These are phyloP conservation scores for Xylariaceae sp. DNA, from an alignment of 2,329 filamentous ascomycete species.

Conservation along the genomic window DNA sequence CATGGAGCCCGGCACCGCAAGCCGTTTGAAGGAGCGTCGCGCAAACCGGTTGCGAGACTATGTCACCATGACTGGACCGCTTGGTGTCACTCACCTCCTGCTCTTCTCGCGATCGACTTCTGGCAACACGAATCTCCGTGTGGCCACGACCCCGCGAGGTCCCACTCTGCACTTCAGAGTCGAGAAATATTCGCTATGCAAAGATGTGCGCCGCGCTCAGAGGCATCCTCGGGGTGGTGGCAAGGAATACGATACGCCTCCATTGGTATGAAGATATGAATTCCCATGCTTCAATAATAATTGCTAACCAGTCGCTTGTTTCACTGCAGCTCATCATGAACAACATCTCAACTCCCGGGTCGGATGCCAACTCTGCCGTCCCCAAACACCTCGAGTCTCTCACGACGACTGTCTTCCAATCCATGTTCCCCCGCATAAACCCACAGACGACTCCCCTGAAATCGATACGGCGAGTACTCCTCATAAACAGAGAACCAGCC, in stretches of 20 bases:
- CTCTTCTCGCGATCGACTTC: constrained; percentile 85
- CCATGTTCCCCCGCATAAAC: constrained; percentile 91
- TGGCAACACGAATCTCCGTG: constrained; percentile 87
- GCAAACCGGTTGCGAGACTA: constrained; percentile 89
- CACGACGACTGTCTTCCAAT: constrained; percentile 91
- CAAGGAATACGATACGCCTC: constrained; percentile 80
- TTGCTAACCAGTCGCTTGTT: not conserved
- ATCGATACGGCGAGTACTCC: constrained; percentile 85
- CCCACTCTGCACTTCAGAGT: constrained; percentile 93
- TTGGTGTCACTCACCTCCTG: constrained; percentile 88
- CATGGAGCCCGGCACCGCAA: constrained; percentile 94
- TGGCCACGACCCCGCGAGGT: constrained; percentile 81
- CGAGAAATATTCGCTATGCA: constrained; percentile 89
- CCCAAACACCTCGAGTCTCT: constrained; percentile 92
- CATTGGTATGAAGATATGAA: constrained; percentile 53
- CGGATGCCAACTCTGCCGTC: constrained; percentile 61
- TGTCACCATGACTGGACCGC: constrained; percentile 87
- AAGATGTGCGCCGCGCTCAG: constrained; percentile 79
- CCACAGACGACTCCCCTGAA: constrained; percentile 83
- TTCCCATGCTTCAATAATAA: too few relatives aligned
- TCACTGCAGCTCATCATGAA: constrained; percentile 81
- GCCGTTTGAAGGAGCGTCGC: constrained; percentile 80
- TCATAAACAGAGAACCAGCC: constrained; percentile 73
- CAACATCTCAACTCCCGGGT: constrained; percentile 70
- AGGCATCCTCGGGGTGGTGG: constrained; percentile 76